These are phyloP conservation scores for Neurospora sp. DNA, from an alignment of 495 filamentous ascomycete genomes.

Conservation along the genomic window DNA sequence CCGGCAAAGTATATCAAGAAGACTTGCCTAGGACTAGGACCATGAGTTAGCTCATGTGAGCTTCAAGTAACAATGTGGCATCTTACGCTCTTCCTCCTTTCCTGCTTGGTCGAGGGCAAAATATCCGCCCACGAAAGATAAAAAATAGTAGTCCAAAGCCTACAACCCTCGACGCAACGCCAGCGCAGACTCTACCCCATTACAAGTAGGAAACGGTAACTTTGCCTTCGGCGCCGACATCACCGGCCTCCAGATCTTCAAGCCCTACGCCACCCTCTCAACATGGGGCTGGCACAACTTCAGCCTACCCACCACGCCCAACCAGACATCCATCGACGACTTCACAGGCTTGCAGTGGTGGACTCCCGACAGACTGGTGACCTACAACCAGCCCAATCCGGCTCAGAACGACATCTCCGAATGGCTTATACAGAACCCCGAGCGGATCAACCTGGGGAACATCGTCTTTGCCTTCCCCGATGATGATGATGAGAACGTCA, in stretches of 20 bases:
- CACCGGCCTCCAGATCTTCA: constrained; percentile 49
- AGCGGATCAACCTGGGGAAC: constrained; percentile 38
- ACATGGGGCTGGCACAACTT: constrained; percentile 51
- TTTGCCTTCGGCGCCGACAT: constrained; percentile 47
- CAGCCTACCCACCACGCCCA: constrained; percentile 35
- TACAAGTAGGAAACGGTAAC: constrained; percentile 46
- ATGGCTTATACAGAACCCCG: constrained; percentile 45
- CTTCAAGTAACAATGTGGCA: not conserved
- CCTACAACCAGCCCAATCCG: constrained; percentile 44
- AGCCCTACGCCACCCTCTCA: constrained; percentile 46
- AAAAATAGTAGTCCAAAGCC: constrained; percentile 26
- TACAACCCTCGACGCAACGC: constrained; percentile 34
- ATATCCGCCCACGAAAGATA: constrained; percentile 20
- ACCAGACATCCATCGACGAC: constrained; percentile 29
- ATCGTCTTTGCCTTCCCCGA: constrained; percentile 37
- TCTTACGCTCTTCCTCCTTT: constrained; percentile 7
- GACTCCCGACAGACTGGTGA: constrained; percentile 44
- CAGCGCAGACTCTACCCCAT: constrained; percentile 37
- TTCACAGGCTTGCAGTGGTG: constrained; percentile 42
- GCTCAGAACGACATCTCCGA: constrained; percentile 40
- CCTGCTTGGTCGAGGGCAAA: constrained; percentile 12
- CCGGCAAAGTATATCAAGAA: not conserved
- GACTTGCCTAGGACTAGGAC: not conserved
- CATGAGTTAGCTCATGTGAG: not conserved
- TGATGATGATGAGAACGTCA: constrained; percentile 18